These are phyloP conservation scores for Pelargonium fulgidum DNA, from an alignment of 441 rosid genomes.

Conservation along the genomic window DNA sequence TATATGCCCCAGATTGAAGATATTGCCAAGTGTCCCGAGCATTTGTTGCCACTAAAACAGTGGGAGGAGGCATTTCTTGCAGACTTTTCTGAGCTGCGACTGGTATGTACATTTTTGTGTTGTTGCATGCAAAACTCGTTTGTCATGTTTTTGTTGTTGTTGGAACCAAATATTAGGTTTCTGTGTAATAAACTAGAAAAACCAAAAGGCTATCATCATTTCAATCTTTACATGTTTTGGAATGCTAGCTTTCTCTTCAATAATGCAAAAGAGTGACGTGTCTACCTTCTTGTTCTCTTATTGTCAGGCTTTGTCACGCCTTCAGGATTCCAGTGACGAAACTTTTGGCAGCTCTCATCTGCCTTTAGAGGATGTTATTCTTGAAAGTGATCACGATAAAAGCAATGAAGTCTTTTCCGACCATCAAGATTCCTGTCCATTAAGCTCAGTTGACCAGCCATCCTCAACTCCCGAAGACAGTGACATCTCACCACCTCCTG, in stretches of 20 bases:
- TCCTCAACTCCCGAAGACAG: slow-evolving; percentile 2
- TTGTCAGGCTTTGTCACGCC: slow-evolving; percentile 39
- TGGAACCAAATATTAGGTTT: background rate
- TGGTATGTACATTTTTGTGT: slow-evolving; percentile 30
- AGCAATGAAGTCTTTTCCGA: slow-evolving; percentile 15
- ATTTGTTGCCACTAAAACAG: slow-evolving; percentile 49
- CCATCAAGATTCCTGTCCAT: background rate
- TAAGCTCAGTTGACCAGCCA: slow-evolving; percentile 3
- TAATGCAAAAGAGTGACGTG: no score
- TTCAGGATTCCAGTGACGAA: slow-evolving; percentile 23
- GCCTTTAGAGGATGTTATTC: slow-evolving; percentile 23
- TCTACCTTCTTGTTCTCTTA: slow-evolving; percentile 13
- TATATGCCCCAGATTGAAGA: slow-evolving; percentile 88
- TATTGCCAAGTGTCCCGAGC: slow-evolving; percentile 58
- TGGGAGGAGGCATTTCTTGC: slow-evolving; percentile 82
- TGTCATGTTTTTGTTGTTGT: background rate
- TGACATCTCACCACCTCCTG: background rate
- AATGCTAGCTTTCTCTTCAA: background rate
- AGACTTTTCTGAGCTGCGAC: slow-evolving; percentile 60
- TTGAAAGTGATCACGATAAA: slow-evolving; percentile 25
- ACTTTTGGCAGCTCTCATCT: slow-evolving; percentile 22
- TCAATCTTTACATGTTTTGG: background rate
- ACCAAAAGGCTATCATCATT: background rate
- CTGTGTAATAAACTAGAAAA: background rate
- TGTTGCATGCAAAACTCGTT: background rate